phyloP scores from a whole-genome alignment of 2,329 filamentous ascomycete genomes.

The Gyromitra esculenta region DNA sequence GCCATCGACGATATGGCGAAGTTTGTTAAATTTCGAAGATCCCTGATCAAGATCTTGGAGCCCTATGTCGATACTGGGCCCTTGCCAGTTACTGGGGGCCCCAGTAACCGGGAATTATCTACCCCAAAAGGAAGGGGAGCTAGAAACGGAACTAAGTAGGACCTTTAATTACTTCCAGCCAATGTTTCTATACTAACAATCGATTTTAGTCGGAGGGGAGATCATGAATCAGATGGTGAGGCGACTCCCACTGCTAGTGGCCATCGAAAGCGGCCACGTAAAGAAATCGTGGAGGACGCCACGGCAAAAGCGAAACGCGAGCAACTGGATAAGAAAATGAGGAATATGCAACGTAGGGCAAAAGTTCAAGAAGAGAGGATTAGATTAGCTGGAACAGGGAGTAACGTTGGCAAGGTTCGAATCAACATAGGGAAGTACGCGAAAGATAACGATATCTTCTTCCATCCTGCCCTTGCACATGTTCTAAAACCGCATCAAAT shows the following conservation, averaged over 20 bases:
- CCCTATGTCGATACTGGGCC: not conserved
- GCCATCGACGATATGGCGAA: not conserved
- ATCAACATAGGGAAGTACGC: slow-evolving; percentile 55
- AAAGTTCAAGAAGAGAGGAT: not conserved
- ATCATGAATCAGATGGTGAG: not conserved
- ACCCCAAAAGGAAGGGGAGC: not conserved
- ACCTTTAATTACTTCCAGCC: not conserved
- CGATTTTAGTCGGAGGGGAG: not conserved
- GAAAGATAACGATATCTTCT: slow-evolving; percentile 51
- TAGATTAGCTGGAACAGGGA: slow-evolving; percentile 3
- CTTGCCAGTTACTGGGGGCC: not conserved
- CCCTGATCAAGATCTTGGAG: slow-evolving; percentile 14
- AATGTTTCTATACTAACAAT: slow-evolving; percentile 3
- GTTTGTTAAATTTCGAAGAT: slow-evolving; percentile 19
- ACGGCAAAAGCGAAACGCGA: slow-evolving; percentile 39
- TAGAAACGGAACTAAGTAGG: slow-evolving; percentile 3
- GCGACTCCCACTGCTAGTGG: slow-evolving; percentile 5
- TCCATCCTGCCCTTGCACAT: slow-evolving; percentile 39
- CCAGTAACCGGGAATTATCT: not conserved
- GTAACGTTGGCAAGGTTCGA: slow-evolving; percentile 5
- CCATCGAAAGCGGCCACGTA: slow-evolving; percentile 41
- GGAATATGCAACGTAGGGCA: slow-evolving; percentile 2
- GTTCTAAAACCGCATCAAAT: slow-evolving; percentile 80
- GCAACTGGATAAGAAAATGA: slow-evolving; percentile 18
- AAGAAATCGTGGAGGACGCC: slow-evolving; percentile 37